These are phyloP conservation scores for Neodidymelliopsis sp. DNA, from an alignment of 2,329 filamentous ascomycete genomes.

Conservation along the genomic window DNA sequence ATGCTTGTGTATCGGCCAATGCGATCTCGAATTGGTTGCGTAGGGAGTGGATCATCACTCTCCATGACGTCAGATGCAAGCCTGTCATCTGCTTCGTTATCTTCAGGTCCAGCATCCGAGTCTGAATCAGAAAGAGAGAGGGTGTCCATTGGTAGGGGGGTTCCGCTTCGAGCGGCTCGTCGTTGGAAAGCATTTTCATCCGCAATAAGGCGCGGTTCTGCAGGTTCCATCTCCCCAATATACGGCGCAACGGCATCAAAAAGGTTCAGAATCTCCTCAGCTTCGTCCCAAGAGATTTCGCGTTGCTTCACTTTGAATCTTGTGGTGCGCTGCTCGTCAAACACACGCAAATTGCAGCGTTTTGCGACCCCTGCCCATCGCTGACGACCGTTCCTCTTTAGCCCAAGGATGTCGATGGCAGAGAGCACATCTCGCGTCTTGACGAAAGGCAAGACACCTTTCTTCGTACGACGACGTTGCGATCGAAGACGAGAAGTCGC, in stretches of 20 bases:
- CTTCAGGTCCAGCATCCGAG: conserved; percentile 13
- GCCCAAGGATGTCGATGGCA: conserved; percentile 62
- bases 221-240: conserved; percentile 36
- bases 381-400: conserved; percentile 55
- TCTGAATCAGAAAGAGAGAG: conserved; percentile 23
- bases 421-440: conserved; percentile 60
- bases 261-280: conserved; percentile 38
- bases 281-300: conserved; percentile 55
- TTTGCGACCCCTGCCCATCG: conserved; percentile 63
- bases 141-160: conserved; percentile 35
- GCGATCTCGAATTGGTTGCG: conserved; percentile 1
- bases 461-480: conserved; percentile 40
- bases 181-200: conserved; percentile 24
- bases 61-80: conserved; percentile 8
- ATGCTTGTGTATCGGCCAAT: conserved; percentile 9
- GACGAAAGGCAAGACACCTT: conserved; percentile 46
- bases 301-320: conserved; percentile 30
- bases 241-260: conserved; percentile 33
- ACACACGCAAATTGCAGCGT: conserved; percentile 61
- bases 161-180: conserved; percentile 35
- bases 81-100: conserved; percentile 1
- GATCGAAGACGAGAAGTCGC: conserved; percentile 72
- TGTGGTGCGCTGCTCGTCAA: conserved; percentile 29
- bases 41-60: neutral
- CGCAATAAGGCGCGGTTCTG: conserved; percentile 14